A percentile compares a stretch with the other conserved stretches of the same genome.
phyloP scores from a whole-genome alignment of 2,329 filamentous ascomycete genomes.

The Sclerotinia nivalis region DNA sequence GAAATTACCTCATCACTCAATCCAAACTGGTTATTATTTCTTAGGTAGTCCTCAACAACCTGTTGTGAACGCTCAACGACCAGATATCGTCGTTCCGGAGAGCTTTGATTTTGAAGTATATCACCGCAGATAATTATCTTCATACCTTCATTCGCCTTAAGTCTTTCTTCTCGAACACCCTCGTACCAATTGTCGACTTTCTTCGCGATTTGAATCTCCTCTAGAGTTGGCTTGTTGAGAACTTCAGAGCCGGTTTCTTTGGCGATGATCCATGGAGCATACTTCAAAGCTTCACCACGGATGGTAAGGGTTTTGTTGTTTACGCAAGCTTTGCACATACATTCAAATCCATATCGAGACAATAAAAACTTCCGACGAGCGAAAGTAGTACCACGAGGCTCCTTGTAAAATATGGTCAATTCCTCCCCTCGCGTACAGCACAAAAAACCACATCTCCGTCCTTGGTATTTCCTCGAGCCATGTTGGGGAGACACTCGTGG shows the following conservation, averaged over 20 bases:
- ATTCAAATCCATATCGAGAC: background rate
- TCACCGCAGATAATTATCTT: background rate
- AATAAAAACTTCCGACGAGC: background rate
- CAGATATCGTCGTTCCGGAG: background rate
- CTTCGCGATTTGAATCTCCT: background rate
- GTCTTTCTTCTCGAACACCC: background rate
- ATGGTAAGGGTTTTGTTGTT: background rate
- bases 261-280: background rate
- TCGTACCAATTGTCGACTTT: background rate
- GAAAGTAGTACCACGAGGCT: background rate
- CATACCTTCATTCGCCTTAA: background rate
- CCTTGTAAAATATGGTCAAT: background rate
- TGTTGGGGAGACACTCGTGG: background rate
- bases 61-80: background rate
- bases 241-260: background rate
- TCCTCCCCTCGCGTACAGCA: background rate
- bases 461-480: background rate
- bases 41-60: background rate
- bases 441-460: background rate
- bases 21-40: background rate
- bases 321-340: background rate
- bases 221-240: constrained; percentile 1
- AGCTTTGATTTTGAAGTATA: background rate
- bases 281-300: background rate
- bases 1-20: background rate